Evolutionary conservation across 805 yeast genomes (phyloP).

Genomic region (Tanozyma kutaoensis): DNA sequence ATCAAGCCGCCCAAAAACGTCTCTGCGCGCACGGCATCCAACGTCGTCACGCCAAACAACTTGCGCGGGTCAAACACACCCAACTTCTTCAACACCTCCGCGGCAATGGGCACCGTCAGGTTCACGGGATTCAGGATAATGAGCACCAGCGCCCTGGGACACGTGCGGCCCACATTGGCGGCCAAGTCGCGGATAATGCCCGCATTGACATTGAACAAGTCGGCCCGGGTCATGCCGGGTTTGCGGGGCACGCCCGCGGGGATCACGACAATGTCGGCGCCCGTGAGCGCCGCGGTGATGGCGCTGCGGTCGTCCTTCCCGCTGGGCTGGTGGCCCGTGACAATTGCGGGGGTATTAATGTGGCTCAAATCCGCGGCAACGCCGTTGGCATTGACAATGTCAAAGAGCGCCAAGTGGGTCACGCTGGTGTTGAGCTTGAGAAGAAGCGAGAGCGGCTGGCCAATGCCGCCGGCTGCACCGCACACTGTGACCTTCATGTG

Average conservation of each 20-base stretch:
- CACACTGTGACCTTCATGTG: constrained; percentile 68
- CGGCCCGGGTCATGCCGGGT: constrained; percentile 93
- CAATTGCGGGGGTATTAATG: constrained; percentile 55
- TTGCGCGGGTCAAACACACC: constrained; percentile 59
- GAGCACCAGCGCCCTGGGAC: constrained; percentile 66
- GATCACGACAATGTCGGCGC: constrained; percentile 35
- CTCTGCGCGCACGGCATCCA: constrained; percentile 81
- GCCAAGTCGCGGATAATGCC: constrained; percentile 66
- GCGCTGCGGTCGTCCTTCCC: constrained; percentile 33
- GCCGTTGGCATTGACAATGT: constrained; percentile 76
- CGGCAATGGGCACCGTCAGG: constrained; percentile 84
- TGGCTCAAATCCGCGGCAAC: constrained; percentile 84
- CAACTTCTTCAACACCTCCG: constrained; percentile 58
- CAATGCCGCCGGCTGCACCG: constrained; percentile 94
- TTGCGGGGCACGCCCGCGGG: constrained; percentile 92
- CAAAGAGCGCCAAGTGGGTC: constrained; percentile 62
- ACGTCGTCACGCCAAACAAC: constrained; percentile 79
- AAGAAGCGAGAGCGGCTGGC: constrained; percentile 80
- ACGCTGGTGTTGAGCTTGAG: constrained; percentile 56
- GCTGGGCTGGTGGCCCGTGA: constrained; percentile 49
- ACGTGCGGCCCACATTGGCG: constrained; percentile 55
- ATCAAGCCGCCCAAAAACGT: constrained; percentile 54
- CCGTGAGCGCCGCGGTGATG: constrained; percentile 30
- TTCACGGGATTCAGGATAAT: constrained; percentile 91
- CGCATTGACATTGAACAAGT: constrained; percentile 73